Evolutionary conservation across 805 yeast genomes (phyloP), one percentile per base, ranked within the genome.

Genomic region (Suhomyces vadensis): DNA sequence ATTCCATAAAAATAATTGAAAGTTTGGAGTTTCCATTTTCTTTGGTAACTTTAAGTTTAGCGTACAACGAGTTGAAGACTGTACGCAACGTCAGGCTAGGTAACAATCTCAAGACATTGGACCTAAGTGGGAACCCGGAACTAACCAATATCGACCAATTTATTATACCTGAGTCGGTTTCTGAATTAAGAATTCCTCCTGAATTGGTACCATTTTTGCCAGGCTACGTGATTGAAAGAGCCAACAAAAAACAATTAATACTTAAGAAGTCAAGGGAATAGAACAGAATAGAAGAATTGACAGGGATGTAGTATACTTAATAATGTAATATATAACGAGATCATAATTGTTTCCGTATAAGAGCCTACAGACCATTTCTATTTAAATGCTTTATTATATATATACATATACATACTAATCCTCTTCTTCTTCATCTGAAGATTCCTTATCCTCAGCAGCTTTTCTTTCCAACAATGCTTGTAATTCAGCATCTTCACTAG

Each of bases 401-500:
- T 29, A 29, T 14, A 29, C 14, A 29, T 29, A 39, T 31, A 33
- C 37, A 31, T 23, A 21, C 29, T 44, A 44, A 23, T 67, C 69
- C 22, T 69, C 74, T 25, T 79, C 83, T 48, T 83, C 94, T 54
- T 87, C 95, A 46, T 86, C 91, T 39, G 89, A 85, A 47, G 87
- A 90, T 58, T 84, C 83, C 64, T 83, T 82, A 62, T 87, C 91
- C 66, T 88, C 97, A 63, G 85, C 77, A 74, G 89, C 97, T 64
- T 89, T 87, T 64, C 87, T 81, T 72, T 92, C 97, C 81, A 94
- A 83, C 54, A 94, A 79, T 49, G 96, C 96, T 70, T 90, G 96
- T 62, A 94, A 81, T 72, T 91, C 97, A 48, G 97, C 98, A 67
- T 94, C 99, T 67, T 94, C 99, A 48, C 94, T 87, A 49, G 96